These are phyloP conservation scores for Glebionis coronaria DNA, from an alignment of 129 eudicot species.

Conservation along the genomic window DNA sequence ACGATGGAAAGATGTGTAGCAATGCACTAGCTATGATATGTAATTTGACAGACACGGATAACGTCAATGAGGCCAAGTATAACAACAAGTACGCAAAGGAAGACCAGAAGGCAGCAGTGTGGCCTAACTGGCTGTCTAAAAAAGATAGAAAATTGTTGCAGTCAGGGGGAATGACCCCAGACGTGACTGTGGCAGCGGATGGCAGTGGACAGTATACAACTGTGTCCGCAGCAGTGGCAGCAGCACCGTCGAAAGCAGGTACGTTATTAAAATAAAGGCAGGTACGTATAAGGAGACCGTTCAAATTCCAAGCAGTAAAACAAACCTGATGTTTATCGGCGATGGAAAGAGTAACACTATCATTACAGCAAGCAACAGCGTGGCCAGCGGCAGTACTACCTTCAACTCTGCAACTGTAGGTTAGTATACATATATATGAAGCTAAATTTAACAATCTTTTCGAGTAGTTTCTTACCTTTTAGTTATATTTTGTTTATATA, in stretches of 20 bases:
- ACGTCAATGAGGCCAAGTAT: background rate
- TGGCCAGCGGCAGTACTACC: slow-evolving; percentile 38
- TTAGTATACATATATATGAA: background rate
- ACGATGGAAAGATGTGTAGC: slow-evolving; percentile 38
- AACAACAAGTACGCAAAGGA: background rate
- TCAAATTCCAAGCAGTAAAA: slow-evolving; percentile 36
- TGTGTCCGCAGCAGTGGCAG: slow-evolving; percentile 48
- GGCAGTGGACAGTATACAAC: slow-evolving; percentile 51
- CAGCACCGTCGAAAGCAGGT: slow-evolving; percentile 42
- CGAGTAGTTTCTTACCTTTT: background rate
- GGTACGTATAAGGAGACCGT: slow-evolving; percentile 50
- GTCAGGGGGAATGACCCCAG: background rate
- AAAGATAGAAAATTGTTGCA: too few species aligned
- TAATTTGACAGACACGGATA: slow-evolving; percentile 4
- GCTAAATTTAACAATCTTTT: background rate
- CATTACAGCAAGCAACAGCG: slow-evolving; percentile 41
- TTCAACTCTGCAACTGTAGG: slow-evolving; percentile 51
- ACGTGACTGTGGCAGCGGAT: slow-evolving; percentile 42
- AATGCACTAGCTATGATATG: slow-evolving; percentile 24
- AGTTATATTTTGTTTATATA: background rate
- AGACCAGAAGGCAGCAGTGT: background rate
- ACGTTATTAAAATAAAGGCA: slow-evolving; percentile 37
- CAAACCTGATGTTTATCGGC: slow-evolving; percentile 44
- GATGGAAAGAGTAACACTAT: slow-evolving; percentile 54
- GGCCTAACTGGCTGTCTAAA: slow-evolving; percentile 18